These are phyloP conservation scores for Dimargaris cristalligena DNA, from an alignment of 192 early-diverging fungal species.

Conservation along the genomic window DNA sequence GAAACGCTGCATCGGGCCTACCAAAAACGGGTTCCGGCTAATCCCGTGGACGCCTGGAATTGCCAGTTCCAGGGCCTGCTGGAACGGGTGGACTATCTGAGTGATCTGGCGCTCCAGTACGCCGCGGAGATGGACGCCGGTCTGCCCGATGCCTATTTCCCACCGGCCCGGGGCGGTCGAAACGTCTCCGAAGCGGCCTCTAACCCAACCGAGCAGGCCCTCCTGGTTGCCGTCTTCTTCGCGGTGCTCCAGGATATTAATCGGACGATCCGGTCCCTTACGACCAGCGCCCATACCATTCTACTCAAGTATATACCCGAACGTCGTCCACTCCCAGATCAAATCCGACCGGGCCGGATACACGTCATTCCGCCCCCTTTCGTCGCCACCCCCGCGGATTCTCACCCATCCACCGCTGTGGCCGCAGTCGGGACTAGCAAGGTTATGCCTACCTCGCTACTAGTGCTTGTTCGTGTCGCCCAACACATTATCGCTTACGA, in stretches of 20 bases:
- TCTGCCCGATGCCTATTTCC: neutral
- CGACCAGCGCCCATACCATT: neutral
- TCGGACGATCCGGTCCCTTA: neutral
- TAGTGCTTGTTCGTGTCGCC: neutral
- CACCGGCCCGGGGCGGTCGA: neutral
- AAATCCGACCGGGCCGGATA: neutral
- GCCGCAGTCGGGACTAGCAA: neutral
- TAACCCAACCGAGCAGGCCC: neutral
- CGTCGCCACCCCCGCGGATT: neutral
- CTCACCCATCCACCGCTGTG: neutral
- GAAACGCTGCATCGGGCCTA: neutral
- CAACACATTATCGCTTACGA: conserved; percentile 10
- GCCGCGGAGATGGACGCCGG: neutral
- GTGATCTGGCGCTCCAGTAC: no score
- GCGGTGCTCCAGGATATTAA: neutral
- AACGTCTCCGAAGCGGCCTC: neutral
- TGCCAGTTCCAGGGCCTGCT: neutral
- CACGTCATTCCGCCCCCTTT: neutral
- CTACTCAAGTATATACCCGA: neutral
- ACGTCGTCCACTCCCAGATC: neutral
- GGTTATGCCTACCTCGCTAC: neutral
- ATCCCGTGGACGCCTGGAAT: neutral
- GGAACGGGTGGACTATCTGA: neutral
- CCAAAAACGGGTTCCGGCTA: neutral
- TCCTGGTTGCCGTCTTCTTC: neutral